phyloP scores from a whole-genome alignment of 2,329 filamentous ascomycete genomes.

The Aureobasidium sp. region DNA sequence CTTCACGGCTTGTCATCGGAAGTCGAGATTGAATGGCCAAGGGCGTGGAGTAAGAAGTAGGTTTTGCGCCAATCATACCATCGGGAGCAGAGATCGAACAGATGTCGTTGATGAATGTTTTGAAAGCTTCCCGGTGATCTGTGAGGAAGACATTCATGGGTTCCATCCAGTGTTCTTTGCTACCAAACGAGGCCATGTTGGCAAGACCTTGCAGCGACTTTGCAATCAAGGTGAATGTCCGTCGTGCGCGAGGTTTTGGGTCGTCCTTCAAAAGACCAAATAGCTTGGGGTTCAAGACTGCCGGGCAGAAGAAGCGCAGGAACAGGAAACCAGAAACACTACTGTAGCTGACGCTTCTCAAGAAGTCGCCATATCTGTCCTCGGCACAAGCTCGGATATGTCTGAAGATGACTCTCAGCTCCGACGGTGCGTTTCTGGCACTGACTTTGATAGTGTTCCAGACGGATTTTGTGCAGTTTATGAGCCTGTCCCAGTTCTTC shows the following conservation, averaged over 20 bases:
- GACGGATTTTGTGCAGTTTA: conserved; percentile 69
- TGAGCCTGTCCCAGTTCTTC: conserved; percentile 74
- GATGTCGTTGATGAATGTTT: conserved; percentile 77
- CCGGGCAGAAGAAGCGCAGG: conserved; percentile 88
- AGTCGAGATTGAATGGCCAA: conserved; percentile 81
- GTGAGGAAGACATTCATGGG: conserved; percentile 88
- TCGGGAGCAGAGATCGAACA: conserved; percentile 55
- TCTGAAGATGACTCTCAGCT: conserved; percentile 78
- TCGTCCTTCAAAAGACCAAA: conserved; percentile 85
- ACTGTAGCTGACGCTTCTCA: conserved; percentile 83
- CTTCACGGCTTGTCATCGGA: conserved; percentile 74
- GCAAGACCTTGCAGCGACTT: conserved; percentile 88
- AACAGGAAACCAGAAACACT: conserved; percentile 94
- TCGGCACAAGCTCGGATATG: conserved; percentile 90
- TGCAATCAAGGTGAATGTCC: conserved; percentile 84
- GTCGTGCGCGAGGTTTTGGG: conserved; percentile 72
- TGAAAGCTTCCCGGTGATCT: conserved; percentile 70
- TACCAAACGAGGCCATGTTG: conserved; percentile 85
- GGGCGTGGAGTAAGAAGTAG: conserved; percentile 85
- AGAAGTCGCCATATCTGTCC: conserved; percentile 87
- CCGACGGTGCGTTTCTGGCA: conserved; percentile 67
- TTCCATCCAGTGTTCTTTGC: conserved; percentile 98
- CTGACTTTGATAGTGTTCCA: conserved; percentile 78
- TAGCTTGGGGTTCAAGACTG: conserved; percentile 90
- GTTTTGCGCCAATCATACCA: conserved; percentile 35